phyloP scores from a whole-genome alignment of 2,329 filamentous ascomycete species.

The Xylaria arbuscula region DNA sequence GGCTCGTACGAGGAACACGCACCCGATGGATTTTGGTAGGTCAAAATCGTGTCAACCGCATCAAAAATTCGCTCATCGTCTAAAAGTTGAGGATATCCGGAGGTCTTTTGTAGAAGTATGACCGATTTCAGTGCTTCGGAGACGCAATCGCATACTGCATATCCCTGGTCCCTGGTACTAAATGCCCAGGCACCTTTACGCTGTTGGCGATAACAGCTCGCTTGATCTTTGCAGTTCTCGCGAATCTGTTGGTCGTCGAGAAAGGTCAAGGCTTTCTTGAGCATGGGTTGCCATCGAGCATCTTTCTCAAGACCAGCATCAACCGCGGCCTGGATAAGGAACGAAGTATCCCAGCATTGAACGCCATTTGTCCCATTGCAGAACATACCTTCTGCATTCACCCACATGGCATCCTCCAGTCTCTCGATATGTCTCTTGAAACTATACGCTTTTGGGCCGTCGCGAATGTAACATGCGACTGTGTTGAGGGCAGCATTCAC shows the following conservation, averaged over 20 bases:
- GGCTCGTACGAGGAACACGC: slow-evolving; percentile 93
- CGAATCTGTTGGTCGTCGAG: slow-evolving; percentile 92
- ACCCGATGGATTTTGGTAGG: slow-evolving; percentile 88
- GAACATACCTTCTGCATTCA: slow-evolving; percentile 92
- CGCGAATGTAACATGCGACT: slow-evolving; percentile 84
- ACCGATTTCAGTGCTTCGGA: slow-evolving; percentile 90
- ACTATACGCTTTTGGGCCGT: slow-evolving; percentile 78
- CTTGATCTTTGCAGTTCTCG: slow-evolving; percentile 81
- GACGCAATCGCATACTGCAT: slow-evolving; percentile 94
- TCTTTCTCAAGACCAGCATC: slow-evolving; percentile 83
- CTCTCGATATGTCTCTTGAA: slow-evolving; percentile 83
- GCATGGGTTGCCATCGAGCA: slow-evolving; percentile 82
- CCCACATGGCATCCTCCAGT: slow-evolving; percentile 87
- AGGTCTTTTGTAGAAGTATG: slow-evolving; percentile 82
- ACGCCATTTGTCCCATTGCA: slow-evolving; percentile 98
- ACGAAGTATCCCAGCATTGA: slow-evolving; percentile 95
- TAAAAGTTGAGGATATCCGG: slow-evolving; percentile 78
- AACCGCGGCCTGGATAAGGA: slow-evolving; percentile 83
- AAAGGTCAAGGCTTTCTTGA: slow-evolving; percentile 83
- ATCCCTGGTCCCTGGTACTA: slow-evolving; percentile 91
- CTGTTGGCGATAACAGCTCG: slow-evolving; percentile 86
- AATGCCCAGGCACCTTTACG: slow-evolving; percentile 97
- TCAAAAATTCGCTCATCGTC: slow-evolving; percentile 84
- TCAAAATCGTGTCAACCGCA: slow-evolving; percentile 87
- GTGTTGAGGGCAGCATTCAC: slow-evolving; percentile 93